Base-by-base conservation (phyloP, 352 stramenopile genomes). In the Pilasporangium apinafurcum region DNA sequence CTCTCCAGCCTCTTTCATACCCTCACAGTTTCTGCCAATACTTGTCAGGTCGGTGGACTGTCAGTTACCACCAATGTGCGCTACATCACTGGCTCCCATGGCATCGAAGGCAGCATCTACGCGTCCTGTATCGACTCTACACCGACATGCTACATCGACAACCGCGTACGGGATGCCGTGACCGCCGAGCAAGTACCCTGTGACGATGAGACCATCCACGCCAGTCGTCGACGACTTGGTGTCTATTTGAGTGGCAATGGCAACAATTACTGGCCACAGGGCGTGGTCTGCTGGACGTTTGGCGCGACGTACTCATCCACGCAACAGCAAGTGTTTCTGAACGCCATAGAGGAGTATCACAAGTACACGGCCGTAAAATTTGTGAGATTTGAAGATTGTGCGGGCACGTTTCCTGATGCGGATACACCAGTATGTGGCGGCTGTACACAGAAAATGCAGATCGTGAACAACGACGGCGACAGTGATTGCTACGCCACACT, bases 401-500 rank as follows among this genome's bases (percentile, higher is more conserved):
- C 47, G 13, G 24, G 37, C 27, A 42, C 40, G 21, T 72, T 69
- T 32, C 50, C 56, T 17, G 51, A 26, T 3, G 59, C 66, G 16
- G n/a, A n/a, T n/a, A n/a, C n/a, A n/a, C n/a, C n/a, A n/a, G n/a
- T n/a, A n/a, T 77, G 65, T 29, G 62, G 65, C 28, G 58, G 56
- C 28, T 77, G 65, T 41, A 70, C 45, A 8, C 58, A 73, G 44
- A 41, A 38, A 13, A 55, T 67, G 37, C 48, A 55, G 25, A 71
- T 77, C 40, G 55, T 61, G 16, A 66, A 51, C 51, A 27, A 30
- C 12, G 37, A 40, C 0, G 55, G 59, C 8, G 27, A 48, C 4
- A 59, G 51, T 37, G 54, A 66, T 47, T 77, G 65, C 47, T 77
- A 52, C 31, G 58, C 65, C 4, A 71, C 61, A 30, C 52, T 77